Percentiles rank a stretch among this genome's conserved stretches.
Evolutionary conservation across 75 land plant genomes (phyloP).

Genomic region (Cryptomeria japonica): DNA sequence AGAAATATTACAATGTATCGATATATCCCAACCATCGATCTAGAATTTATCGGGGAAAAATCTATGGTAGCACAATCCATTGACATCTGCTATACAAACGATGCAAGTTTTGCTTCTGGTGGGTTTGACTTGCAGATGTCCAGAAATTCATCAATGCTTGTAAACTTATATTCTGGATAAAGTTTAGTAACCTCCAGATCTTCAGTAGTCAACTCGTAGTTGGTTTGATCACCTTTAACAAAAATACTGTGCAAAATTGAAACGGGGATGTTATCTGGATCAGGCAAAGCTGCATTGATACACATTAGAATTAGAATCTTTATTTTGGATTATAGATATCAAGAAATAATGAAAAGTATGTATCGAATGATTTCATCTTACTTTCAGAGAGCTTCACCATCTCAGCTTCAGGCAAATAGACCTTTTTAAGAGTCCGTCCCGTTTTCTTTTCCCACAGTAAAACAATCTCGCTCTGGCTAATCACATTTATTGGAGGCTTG

Average conservation of each 20-base stretch:
- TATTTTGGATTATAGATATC: no score
- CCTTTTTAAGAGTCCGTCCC: conserved; percentile 25
- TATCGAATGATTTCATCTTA: conserved; percentile 2
- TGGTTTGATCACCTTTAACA: conserved; percentile 5
- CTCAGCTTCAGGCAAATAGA: conserved; percentile 22
- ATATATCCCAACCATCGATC: no score
- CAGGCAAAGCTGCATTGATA: conserved; percentile 27
- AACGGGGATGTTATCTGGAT: conserved; percentile 31
- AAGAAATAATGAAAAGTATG: no score
- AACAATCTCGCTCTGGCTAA: conserved; percentile 36
- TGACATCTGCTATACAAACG: conserved; percentile 8
- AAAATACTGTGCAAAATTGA: conserved; percentile 28
- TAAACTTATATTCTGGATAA: conserved; percentile 48
- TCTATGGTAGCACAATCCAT: no score
- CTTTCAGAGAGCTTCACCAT: conserved; percentile 32
- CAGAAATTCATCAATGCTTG: conserved; percentile 28
- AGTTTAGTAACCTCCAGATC: conserved; percentile 35
- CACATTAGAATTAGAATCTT: not conserved
- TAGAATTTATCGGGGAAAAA: no score
- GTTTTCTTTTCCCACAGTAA: conserved; percentile 40
- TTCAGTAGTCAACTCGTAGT: conserved; percentile 19
- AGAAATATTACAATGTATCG: no score
- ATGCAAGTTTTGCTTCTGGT: conserved; percentile 16
- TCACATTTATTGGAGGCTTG: conserved; percentile 39
- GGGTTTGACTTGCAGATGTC: conserved; percentile 15